A percentile compares a stretch with the other conserved stretches of the same genome.
Evolutionary conservation across 1,284 basidiomycete genomes (phyloP).

Genomic region (Rhodofomes roseus): DNA sequence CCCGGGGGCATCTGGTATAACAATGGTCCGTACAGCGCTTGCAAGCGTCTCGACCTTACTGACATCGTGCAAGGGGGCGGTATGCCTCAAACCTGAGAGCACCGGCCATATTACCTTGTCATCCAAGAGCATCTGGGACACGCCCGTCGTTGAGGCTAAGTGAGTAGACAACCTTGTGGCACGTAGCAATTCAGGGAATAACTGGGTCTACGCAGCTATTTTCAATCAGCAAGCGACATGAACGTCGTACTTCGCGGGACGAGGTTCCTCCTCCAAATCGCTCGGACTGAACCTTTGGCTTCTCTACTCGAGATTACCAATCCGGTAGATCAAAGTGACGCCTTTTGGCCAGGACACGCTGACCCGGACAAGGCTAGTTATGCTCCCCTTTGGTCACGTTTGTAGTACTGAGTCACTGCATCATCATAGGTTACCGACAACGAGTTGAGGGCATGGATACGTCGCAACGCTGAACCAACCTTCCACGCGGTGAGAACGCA

Average conservation of each 20-base stretch:
- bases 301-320: conserved; percentile 23
- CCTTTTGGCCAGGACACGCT: conserved; percentile 24
- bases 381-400: no score
- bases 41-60: no score
- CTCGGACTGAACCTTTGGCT: conserved; percentile 24
- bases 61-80: conserved; percentile 17
- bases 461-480: no score
- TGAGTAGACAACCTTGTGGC: conserved; percentile 15
- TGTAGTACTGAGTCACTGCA: no score
- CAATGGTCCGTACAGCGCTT: background rate
- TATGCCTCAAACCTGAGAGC: conserved; percentile 25
- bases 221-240: conserved; percentile 20
- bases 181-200: background rate
- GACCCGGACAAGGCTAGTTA: conserved; percentile 20
- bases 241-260: conserved; percentile 27
- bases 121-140: conserved; percentile 31
- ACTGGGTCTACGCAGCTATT: conserved; percentile 13
- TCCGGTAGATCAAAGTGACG: conserved; percentile 8
- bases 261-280: conserved; percentile 21
- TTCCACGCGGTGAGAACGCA: no score
- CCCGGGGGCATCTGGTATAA: background rate
- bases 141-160: conserved; percentile 40
- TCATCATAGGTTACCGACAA: no score
- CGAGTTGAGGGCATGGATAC: no score
- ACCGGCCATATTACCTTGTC: conserved; percentile 34